Evolutionary conservation across 2,329 filamentous ascomycete species (phyloP).

Genomic region (Thelonectria olida): DNA sequence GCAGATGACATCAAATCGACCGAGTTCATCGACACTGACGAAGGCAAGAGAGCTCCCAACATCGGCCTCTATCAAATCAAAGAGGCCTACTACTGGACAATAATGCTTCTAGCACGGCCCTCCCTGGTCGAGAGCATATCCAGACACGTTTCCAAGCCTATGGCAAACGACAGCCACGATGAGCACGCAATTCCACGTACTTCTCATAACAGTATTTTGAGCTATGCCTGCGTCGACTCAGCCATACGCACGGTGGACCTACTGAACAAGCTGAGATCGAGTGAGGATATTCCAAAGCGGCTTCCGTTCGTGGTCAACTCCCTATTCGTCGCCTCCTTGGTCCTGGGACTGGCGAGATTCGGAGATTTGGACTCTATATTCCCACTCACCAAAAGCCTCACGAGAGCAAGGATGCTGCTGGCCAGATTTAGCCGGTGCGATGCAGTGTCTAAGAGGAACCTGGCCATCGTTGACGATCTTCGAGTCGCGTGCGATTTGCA

Average conservation of each 20-base stretch:
- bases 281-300: slow-evolving; percentile 48
- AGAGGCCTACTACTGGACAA: slow-evolving; percentile 48
- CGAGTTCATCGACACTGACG: slow-evolving; percentile 22
- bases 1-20: slow-evolving; percentile 26
- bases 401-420: slow-evolving; percentile 33
- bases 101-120: slow-evolving; percentile 48
- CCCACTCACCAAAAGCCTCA: slow-evolving; percentile 39
- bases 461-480: slow-evolving; percentile 29
- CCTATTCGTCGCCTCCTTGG: slow-evolving; percentile 53
- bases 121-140: slow-evolving; percentile 43
- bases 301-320: slow-evolving; percentile 57
- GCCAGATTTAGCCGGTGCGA: slow-evolving; percentile 29
- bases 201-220: slow-evolving; percentile 37
- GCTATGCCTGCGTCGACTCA: slow-evolving; percentile 46
- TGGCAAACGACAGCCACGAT: too few relatives aligned
- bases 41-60: slow-evolving; percentile 32
- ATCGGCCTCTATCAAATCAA: slow-evolving; percentile 44
- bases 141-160: too few relatives aligned
- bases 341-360: slow-evolving; percentile 54
- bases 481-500: slow-evolving; percentile 30
- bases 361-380: slow-evolving; percentile 51
- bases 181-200: too few relatives aligned
- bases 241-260: slow-evolving; percentile 49
- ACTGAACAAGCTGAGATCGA: slow-evolving; percentile 45
- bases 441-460: slow-evolving; percentile 24